Percentiles rank a stretch among this genome's conserved stretches.
Evolutionary conservation across 2,329 filamentous ascomycete genomes (phyloP).

Genomic region (Xylaria multiplex): DNA sequence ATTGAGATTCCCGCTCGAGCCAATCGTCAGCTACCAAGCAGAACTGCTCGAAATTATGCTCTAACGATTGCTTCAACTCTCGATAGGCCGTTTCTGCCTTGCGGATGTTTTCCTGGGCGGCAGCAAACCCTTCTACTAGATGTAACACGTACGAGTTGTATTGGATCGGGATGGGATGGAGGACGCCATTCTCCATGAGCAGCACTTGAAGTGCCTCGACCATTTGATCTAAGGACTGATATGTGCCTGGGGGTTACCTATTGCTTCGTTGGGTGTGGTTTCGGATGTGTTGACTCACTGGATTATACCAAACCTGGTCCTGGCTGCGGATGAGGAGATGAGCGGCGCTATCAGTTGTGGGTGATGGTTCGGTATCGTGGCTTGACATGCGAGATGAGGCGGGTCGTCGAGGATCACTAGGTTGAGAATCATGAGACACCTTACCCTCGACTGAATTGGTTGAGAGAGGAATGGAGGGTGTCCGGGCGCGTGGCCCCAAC

Average conservation of each 20-base stretch:
- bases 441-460: constrained; percentile 32
- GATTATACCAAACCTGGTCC: constrained; percentile 52
- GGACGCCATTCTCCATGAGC: constrained; percentile 53
- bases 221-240: constrained; percentile 54
- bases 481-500: constrained; percentile 41
- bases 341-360: constrained; percentile 13
- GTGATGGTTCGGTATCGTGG: constrained; percentile 37
- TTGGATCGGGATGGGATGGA: constrained; percentile 52
- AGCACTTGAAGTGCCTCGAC: constrained; percentile 55
- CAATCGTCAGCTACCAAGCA: constrained; percentile 52
- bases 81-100: constrained; percentile 42
- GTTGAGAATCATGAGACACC: constrained; percentile 15
- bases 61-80: constrained; percentile 46
- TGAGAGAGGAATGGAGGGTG: constrained; percentile 36
- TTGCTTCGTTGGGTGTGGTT: not conserved
- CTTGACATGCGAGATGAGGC: constrained; percentile 40
- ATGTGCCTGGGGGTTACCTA: constrained; percentile 4
- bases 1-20: constrained; percentile 52
- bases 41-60: constrained; percentile 51
- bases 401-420: constrained; percentile 29
- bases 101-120: constrained; percentile 47
- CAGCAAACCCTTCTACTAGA: constrained; percentile 53
- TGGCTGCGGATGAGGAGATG: constrained; percentile 40
- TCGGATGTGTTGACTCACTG: constrained; percentile 35
- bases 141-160: constrained; percentile 57